phyloP scores from a whole-genome alignment of 2,329 filamentous ascomycete genomes.

The Hortaea sp. region DNA sequence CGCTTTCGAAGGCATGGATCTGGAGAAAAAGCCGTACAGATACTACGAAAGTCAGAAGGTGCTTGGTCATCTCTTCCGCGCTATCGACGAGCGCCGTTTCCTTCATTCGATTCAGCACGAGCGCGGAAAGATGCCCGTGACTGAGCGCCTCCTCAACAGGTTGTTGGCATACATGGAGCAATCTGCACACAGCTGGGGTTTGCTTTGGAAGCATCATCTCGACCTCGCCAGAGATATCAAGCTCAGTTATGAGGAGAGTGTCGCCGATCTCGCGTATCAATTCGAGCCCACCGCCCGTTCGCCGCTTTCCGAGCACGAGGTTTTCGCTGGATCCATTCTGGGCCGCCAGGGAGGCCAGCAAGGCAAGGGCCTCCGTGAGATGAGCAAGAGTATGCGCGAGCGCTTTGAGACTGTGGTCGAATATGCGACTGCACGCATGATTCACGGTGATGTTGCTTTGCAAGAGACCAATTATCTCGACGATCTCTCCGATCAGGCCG shows the following conservation, averaged over 20 bases:
- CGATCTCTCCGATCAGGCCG: constrained; percentile 14
- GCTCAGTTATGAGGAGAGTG: constrained; percentile 43
- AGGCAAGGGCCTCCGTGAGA: constrained; percentile 24
- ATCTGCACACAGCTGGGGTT: constrained; percentile 14
- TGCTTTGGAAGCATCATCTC: constrained; percentile 29
- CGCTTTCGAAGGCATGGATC: constrained; percentile 24
- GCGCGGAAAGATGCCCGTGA: constrained; percentile 5
- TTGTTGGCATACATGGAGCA: constrained; percentile 26
- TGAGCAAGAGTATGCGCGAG: constrained; percentile 28
- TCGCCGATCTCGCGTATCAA: constrained; percentile 39
- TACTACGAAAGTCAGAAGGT: constrained; percentile 62
- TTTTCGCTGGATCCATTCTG: constrained; percentile 49
- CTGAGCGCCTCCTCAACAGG: neutral
- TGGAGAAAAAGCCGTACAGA: constrained; percentile 25
- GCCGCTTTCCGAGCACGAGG: constrained; percentile 42
- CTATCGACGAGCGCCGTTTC: constrained; percentile 61
- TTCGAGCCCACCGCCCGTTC: constrained; percentile 32
- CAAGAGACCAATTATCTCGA: constrained; percentile 13
- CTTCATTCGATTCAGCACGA: constrained; percentile 39
- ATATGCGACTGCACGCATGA: constrained; percentile 35
- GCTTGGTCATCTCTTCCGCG: constrained; percentile 60
- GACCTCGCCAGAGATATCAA: constrained; percentile 32
- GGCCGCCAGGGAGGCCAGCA: constrained; percentile 33
- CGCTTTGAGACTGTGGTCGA: constrained; percentile 32
- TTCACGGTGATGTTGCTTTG: constrained; percentile 28